Base-by-base conservation (phyloP, 768 basidiomycete genomes). In the Lentinula lateritia region DNA sequence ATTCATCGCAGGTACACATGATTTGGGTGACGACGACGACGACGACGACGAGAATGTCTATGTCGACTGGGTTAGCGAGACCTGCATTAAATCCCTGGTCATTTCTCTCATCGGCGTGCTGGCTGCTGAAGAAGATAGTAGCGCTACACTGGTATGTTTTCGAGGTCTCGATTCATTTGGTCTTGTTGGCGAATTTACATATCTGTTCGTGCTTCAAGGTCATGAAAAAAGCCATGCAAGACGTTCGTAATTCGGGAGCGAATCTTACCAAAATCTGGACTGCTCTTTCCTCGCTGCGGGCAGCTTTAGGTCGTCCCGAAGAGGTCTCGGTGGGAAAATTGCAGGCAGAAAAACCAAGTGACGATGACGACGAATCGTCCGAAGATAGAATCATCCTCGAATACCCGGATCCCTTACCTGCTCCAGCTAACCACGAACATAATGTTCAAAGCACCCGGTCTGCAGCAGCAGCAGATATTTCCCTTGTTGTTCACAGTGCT, bases 181-280 rank as follows among this genome's bases (percentile, higher is more conserved):
- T 35, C 13, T 43, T 35, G 13, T 23, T 23, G 23, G 2, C 2
- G 23, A 23, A 28, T 18, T 45, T 1, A 23, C 23, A 23, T 48
- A 28, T n/a, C 41, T 18, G 6, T 39, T 68, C 60, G 61, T 60
- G 23, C 65, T 16, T 65, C 7, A 61, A 84, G 82, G 64, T 69
- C 5, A 72, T 85, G 58, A 75, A 77, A 63, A 69, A 70, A 9
- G 77, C 85, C 1, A 66, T 82, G 15, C 83, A 81, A 66, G 80
- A 82, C 0, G 74, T 91, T 50, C 81, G 82, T 36, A 68, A 76
- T 41, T 71, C 77, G 16, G 84, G 87, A 5, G 73, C 77, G 7
- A 85, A 84, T 60, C 72, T 90, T 48, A 83, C 75, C 66, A 87
- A 82, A 67, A 80, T 90, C 5, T 92, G 88, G 89, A 66, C 69